Percentiles rank a stretch among this genome's conserved stretches.
Conservation (phyloP, 257 asterid species). For the Solanum pinnatisectum region DNA sequence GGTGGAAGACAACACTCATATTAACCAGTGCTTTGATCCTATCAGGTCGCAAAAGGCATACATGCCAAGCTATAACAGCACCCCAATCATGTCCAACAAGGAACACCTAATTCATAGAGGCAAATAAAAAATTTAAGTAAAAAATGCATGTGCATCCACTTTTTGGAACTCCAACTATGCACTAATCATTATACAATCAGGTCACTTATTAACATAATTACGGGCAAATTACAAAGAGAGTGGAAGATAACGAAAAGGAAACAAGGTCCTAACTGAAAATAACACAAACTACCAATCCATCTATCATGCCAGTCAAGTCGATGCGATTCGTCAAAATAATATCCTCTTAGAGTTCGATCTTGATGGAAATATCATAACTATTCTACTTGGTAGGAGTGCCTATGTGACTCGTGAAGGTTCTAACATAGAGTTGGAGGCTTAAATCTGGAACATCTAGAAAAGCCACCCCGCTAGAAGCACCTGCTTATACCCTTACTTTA, state of each 20-base stretch:
- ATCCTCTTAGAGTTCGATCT: not conserved
- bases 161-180: not conserved
- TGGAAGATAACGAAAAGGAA: not conserved
- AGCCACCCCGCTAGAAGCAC: not conserved
- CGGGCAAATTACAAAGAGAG: not conserved
- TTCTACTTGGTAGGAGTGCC: not conserved
- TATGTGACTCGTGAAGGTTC: not conserved
- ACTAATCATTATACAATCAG: not conserved
- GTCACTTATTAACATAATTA: not conserved
- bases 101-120: conserved; percentile 16
- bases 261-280: not conserved
- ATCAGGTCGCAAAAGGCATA: conserved; percentile 70
- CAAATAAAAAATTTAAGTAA: not conserved
- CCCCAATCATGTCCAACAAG: conserved; percentile 99
- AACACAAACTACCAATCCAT: not conserved
- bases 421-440: not conserved
- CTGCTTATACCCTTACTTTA: not conserved
- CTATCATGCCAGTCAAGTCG: not conserved
- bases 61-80: conserved; percentile 66
- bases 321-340: not conserved
- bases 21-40: conserved; percentile 72
- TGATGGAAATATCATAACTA: not conserved
- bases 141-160: not conserved
- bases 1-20: conserved; percentile 52
- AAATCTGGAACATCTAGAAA: not conserved